Evolutionary conservation across 179 eudicot genomes (phyloP), one percentile per base, ranked within the genome.

Genomic region (Camellia oleifera): DNA sequence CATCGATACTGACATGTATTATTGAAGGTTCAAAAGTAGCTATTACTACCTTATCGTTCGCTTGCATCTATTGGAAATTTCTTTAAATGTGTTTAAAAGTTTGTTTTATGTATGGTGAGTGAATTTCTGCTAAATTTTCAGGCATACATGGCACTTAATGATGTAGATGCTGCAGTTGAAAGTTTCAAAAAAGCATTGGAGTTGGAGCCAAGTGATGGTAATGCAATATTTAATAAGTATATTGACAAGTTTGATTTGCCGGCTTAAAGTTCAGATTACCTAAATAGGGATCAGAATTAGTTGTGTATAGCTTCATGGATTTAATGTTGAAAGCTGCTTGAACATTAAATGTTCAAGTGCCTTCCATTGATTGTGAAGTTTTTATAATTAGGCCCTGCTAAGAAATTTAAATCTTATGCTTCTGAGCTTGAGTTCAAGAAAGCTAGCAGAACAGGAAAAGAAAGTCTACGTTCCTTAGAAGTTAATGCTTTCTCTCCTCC

Each of bases 201-300:
- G 60, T 83, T 94, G 82, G 92, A 87, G 83, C 98, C 98, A n/a
- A 90, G 87, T 87, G 94, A 94, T 81, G 92, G 98, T 93, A 58
- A 70, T 12, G 56, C 3, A 7, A 13, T 56, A 44, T 6, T 3
- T 26, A 42, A 76, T 76, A 40, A 46, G 45, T 76, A 14, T 61
- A 32, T 8, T 75, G 48, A 44, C 64, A 54, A 73, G 9, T 23
- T 20, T 72, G 20, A 7, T 69, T 68, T 72, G 60, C 18, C 48
- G 40, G 46, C 20, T 73, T 56, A 10, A 45, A 9, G 45, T 54
- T 12, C 56, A 20, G 15, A 53, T 18, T 18, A 9, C 42, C 68
- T 18, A 18, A 64, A 64, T 2, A 9, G 32, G 40, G 4, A 12
- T 18, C 1, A 61, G 23, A 12, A 18, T 18, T 20, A 64, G 4